Evolutionary conservation across 164 flowering plant genomes (phyloP).

Genomic region (Chloranthus sessilifolius): DNA sequence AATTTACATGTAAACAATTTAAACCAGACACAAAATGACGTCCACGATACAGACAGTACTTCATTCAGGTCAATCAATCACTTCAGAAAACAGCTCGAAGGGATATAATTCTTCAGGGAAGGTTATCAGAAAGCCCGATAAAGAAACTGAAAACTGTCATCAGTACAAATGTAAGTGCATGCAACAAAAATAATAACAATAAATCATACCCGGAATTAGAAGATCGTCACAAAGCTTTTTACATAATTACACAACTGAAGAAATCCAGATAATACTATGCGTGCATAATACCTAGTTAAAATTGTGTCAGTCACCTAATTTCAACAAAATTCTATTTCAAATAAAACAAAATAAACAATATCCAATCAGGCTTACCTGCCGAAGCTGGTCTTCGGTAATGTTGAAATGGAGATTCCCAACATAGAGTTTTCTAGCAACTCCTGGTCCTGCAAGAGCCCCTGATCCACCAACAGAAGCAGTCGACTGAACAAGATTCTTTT

Average conservation of each 20-base stretch:
- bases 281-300: not conserved
- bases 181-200: not conserved
- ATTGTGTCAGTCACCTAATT: not conserved
- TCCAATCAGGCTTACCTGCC: constrained; percentile 43
- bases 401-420: constrained; percentile 93
- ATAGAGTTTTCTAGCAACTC: constrained; percentile 76
- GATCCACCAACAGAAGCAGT: constrained; percentile 51
- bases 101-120: too few relatives aligned
- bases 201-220: not conserved
- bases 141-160: too few relatives aligned
- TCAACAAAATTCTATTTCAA: not conserved
- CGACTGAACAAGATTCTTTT: constrained; percentile 91
- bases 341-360: not conserved
- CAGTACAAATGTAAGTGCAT: not conserved
- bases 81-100: too few relatives aligned
- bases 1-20: too few relatives aligned
- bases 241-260: not conserved
- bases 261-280: constrained; percentile 1
- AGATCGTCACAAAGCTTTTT: not conserved
- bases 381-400: constrained; percentile 83
- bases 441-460: constrained; percentile 39
- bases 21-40: too few relatives aligned
- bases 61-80: too few relatives aligned
- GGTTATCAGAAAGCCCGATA: too few relatives aligned
- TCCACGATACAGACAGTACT: too few relatives aligned